A percentile compares a stretch with the other conserved stretches of the same genome.
Conservation (phyloP, 2,329 filamentous ascomycete species). For the Pestalotiopsis sp. region DNA sequence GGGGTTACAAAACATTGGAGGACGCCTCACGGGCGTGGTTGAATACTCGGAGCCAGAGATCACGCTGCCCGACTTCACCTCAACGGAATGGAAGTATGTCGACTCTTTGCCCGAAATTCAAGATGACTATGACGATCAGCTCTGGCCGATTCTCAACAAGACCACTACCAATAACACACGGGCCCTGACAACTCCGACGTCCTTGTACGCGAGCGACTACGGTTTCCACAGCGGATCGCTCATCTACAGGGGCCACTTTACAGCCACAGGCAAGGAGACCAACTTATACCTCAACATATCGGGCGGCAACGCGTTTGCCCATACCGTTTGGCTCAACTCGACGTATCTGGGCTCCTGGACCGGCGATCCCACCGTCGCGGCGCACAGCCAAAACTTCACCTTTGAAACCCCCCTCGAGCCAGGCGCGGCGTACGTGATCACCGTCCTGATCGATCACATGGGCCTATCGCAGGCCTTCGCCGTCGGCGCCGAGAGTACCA, state of each 20-base stretch:
- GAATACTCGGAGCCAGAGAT: not conserved
- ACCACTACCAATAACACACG: conserved; percentile 60
- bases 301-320: conserved; percentile 70
- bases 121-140: not conserved
- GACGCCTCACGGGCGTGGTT: not conserved
- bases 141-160: conserved; percentile 1
- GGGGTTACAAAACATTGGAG: not conserved
- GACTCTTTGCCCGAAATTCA: conserved; percentile 7
- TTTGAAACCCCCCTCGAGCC: conserved; percentile 52
- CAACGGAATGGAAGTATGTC: not conserved
- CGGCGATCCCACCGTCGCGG: conserved; percentile 50
- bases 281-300: conserved; percentile 60
- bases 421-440: conserved; percentile 62
- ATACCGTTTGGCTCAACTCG: conserved; percentile 66
- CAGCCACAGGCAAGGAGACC: conserved; percentile 61
- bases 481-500: conserved; percentile 63
- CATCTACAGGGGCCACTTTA: conserved; percentile 72
- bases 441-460: conserved; percentile 73
- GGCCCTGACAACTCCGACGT: conserved; percentile 63
- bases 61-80: not conserved
- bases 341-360: conserved; percentile 67
- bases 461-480: conserved; percentile 65
- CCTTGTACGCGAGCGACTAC: conserved; percentile 74
- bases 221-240: conserved; percentile 72
- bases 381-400: conserved; percentile 52